Evolutionary conservation across 2,329 filamentous ascomycete species (phyloP).

Genomic region (Calcarisporium arbuscula): DNA sequence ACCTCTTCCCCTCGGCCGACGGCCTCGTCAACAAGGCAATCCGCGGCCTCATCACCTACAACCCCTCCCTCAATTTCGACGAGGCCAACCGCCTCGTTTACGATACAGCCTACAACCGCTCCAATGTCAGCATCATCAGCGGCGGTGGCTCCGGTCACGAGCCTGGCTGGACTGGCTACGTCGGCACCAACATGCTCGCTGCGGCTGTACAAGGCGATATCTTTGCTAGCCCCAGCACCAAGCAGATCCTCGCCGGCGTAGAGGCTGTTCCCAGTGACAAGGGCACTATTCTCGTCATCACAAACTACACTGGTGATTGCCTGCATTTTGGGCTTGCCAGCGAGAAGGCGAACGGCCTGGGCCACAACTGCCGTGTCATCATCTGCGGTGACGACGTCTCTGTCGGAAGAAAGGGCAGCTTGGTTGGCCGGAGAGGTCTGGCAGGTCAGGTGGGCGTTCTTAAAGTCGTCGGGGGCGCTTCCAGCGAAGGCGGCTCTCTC

Average conservation of each 20-base stretch:
- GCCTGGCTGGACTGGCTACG: constrained; percentile 58
- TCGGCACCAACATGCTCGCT: constrained; percentile 54
- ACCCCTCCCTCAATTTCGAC: constrained; percentile 43
- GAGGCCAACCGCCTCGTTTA: constrained; percentile 45
- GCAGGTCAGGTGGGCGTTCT: constrained; percentile 55
- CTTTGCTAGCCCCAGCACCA: constrained; percentile 57
- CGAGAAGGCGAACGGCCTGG: constrained; percentile 49
- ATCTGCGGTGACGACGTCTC: constrained; percentile 61
- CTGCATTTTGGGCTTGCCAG: constrained; percentile 55
- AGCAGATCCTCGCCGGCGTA: constrained; percentile 55
- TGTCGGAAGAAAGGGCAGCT: constrained; percentile 49
- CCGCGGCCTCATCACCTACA: constrained; percentile 46
- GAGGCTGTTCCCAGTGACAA: constrained; percentile 46
- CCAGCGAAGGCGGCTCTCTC: constrained; percentile 39
- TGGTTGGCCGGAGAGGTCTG: constrained; percentile 56
- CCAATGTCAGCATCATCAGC: constrained; percentile 44
- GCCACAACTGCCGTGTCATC: constrained; percentile 49
- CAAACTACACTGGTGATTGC: constrained; percentile 60
- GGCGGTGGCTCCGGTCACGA: constrained; percentile 55
- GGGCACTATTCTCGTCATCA: constrained; percentile 55
- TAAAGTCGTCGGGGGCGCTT: constrained; percentile 49
- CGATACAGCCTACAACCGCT: constrained; percentile 36
- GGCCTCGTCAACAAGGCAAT: constrained; percentile 48
- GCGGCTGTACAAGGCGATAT: constrained; percentile 56
- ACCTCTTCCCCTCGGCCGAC: constrained; percentile 46